Evolutionary conservation across 2,329 filamentous ascomycete species (phyloP).

Genomic region (Elsinoe perseae): DNA sequence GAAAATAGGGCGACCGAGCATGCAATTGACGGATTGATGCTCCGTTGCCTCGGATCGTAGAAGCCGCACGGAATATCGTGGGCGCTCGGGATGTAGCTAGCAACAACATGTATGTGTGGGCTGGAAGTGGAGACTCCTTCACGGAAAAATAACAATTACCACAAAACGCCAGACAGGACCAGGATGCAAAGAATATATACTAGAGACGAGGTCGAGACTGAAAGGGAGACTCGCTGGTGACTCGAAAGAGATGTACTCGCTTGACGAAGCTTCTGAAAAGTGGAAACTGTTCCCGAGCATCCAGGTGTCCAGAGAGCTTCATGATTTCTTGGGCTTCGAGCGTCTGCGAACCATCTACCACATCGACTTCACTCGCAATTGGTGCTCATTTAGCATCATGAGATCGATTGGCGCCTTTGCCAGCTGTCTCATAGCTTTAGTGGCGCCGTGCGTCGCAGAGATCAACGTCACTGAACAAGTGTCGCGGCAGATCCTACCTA

Average conservation of each 20-base stretch:
- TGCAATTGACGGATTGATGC: slow-evolving; percentile 17
- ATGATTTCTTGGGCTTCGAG: slow-evolving; percentile 5
- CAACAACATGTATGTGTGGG: not conserved
- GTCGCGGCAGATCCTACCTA: slow-evolving; percentile 41
- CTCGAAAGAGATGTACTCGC: slow-evolving; percentile 18
- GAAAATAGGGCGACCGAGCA: slow-evolving; percentile 48
- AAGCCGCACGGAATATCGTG: slow-evolving; percentile 3
- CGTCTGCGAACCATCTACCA: no score
- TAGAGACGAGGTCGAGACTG: not conserved
- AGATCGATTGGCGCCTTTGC: slow-evolving; percentile 32
- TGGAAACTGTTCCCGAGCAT: slow-evolving; percentile 8
- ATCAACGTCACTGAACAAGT: slow-evolving; percentile 53
- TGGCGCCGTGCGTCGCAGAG: slow-evolving; percentile 50
- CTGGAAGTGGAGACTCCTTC: no score
- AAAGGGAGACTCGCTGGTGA: slow-evolving; percentile 6
- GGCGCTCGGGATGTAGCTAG: not conserved
- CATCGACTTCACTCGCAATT: no score
- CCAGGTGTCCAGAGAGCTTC: slow-evolving; percentile 11
- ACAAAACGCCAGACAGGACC: not conserved
- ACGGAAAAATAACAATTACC: not conserved
- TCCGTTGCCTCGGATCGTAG: slow-evolving; percentile 1
- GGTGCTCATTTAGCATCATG: slow-evolving; percentile 28
- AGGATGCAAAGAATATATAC: no score
- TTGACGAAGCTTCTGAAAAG: not conserved
- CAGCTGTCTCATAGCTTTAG: slow-evolving; percentile 46